A percentile compares a stretch with the other conserved stretches of the same genome.
Conservation (phyloP, 495 filamentous ascomycete genomes). For the Penicillium ochrochloron region DNA sequence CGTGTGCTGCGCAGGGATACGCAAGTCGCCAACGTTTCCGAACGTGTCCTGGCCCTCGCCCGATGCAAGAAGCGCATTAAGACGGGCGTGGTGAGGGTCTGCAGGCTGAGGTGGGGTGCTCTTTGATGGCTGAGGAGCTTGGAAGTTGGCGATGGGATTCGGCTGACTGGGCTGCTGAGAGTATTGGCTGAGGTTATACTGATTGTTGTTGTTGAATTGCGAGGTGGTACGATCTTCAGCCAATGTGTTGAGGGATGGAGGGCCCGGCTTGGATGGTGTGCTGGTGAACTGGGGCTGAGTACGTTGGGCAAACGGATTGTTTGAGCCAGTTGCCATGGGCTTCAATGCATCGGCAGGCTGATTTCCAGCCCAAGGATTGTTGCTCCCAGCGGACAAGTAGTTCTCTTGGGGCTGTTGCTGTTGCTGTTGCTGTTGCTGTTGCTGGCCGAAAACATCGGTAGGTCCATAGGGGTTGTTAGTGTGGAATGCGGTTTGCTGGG, state of each 20-base stretch:
- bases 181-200: constrained; percentile 48
- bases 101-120: constrained; percentile 47
- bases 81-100: constrained; percentile 79
- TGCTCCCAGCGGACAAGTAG: constrained; percentile 70
- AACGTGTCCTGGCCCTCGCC: constrained; percentile 97
- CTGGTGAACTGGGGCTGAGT: constrained; percentile 62
- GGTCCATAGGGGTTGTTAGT: constrained; percentile 72
- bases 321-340: constrained; percentile 79
- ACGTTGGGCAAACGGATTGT: constrained; percentile 87
- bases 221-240: constrained; percentile 71
- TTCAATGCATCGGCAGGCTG: constrained; percentile 51
- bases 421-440: constrained; percentile 54
- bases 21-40: constrained; percentile 90
- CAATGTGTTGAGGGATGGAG: constrained; percentile 68
- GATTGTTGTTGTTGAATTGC: constrained; percentile 55
- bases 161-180: constrained; percentile 29
- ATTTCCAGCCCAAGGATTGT: constrained; percentile 72
- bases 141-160: constrained; percentile 59
- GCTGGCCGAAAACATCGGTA: constrained; percentile 45
- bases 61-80: constrained; percentile 85
- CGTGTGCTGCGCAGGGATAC: constrained; percentile 96
- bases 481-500: constrained; percentile 74
- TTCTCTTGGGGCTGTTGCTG: constrained; percentile 59
- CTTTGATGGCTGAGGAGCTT: constrained; percentile 52
- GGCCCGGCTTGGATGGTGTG: constrained; percentile 62